Base-by-base conservation (phyloP, 257 asterid genomes). In the Parsonsia alboflavescens region DNA sequence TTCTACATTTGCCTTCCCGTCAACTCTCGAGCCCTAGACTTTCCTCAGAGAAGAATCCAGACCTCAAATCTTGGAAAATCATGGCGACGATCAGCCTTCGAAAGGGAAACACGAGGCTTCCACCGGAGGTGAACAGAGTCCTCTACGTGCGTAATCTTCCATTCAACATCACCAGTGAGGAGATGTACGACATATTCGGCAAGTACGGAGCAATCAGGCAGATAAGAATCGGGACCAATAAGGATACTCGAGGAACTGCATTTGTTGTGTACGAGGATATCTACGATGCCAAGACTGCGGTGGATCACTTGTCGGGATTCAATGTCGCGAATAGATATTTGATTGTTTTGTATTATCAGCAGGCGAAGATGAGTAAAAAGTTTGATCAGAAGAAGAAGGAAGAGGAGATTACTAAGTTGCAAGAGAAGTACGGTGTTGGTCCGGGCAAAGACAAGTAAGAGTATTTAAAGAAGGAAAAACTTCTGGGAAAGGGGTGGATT, bases 161-260 rank as follows among this genome's bases (percentile, higher is more conserved):
- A 17, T 91, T 93, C 91, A 93, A 93, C 85, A 91, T 91, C 9
- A 88, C 97, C 54, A 93, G 97, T 83, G 97, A 93, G 80, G 98
- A 93, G 86, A 93, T 93, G 97, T 93, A 93, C 84, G 98, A 93
- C 74, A 93, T 93, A 9, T 93, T 89, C 84, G 97, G 97, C 28
- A 91, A 91, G 64, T 93, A 91, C 83, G 97, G 96, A 39, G 97
- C 97, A 28, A 91, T 91, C 10, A 79, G 98, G 26, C 98, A 93
- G 82, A 91, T 93, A 56, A 97, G 96, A 45, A 77, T 93, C 66
- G 97, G 97, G 1, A 91, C 90, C 10, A 89, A 85, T 70, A 93
- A 91, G 90, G 98, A 93, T 67, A 93, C 98, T 0, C 89, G 98
- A 17, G 96, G 97, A 80, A 93, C 98, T 57, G 98, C 97, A 66